phyloP scores from a whole-genome alignment of 108 stramenopile genomes.

The Pseudonitzschia delicatissima region DNA sequence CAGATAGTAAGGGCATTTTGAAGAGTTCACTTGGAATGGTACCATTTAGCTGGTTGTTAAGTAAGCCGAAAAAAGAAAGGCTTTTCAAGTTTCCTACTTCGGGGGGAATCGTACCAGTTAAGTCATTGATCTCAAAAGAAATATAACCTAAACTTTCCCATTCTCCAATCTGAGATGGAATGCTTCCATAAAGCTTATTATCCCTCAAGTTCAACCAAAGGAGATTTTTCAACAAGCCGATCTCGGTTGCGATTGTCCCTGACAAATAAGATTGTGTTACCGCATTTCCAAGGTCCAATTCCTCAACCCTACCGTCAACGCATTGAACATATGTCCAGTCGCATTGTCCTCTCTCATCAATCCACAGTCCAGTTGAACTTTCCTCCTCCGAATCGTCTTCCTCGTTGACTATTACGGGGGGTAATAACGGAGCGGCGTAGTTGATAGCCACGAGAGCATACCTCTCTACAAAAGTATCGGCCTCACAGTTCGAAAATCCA shows the following conservation, averaged over 20 bases:
- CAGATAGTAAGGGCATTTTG: too few relatives aligned
- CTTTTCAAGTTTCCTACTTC: neutral
- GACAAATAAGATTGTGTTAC: neutral
- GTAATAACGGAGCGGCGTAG: neutral
- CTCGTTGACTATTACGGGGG: neutral
- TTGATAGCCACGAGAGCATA: neutral
- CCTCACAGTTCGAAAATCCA: neutral
- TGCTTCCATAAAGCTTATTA: neutral
- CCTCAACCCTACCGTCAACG: neutral
- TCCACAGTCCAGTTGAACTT: neutral
- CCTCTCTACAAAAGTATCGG: neutral
- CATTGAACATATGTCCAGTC: neutral
- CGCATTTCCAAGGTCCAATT: neutral
- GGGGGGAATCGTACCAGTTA: neutral
- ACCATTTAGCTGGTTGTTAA: neutral
- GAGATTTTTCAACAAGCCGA: neutral
- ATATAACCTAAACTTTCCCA: too few relatives aligned
- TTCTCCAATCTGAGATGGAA: neutral
- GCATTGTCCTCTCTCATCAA: neutral
- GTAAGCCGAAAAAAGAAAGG: neutral
- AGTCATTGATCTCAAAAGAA: too few relatives aligned
- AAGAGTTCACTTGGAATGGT: too few relatives aligned
- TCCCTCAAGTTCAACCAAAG: neutral
- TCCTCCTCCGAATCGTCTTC: neutral
- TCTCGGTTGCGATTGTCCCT: slow-evolving; percentile 2